phyloP scores from a whole-genome alignment of 805 yeast species.

The Schwanniomyces sp. region DNA sequence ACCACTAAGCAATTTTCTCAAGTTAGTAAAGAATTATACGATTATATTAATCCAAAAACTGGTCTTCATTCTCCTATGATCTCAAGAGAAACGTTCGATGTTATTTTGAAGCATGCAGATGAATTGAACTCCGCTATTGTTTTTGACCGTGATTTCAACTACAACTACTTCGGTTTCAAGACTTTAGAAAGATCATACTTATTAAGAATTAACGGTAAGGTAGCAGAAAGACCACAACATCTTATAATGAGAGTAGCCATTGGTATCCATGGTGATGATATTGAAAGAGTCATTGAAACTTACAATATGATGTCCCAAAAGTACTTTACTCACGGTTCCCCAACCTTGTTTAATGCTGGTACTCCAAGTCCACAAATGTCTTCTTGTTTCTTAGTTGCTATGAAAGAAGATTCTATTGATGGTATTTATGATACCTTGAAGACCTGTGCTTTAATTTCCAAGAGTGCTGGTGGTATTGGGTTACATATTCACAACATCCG shows the following conservation, averaged over 20 bases:
- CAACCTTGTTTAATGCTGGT: conserved; percentile 63
- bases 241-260: conserved; percentile 61
- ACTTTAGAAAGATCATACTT: conserved; percentile 60
- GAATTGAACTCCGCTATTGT: conserved; percentile 47
- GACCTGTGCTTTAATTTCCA: conserved; percentile 61
- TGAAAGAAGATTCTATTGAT: conserved; percentile 63
- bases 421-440: conserved; percentile 62
- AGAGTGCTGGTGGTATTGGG: conserved; percentile 66
- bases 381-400: conserved; percentile 62
- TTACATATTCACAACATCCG: conserved; percentile 61
- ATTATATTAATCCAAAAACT: conserved; percentile 80
- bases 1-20: conserved; percentile 83
- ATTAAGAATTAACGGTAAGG: conserved; percentile 53
- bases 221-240: conserved; percentile 63
- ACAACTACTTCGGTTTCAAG: conserved; percentile 61
- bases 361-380: conserved; percentile 62
- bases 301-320: conserved; percentile 60
- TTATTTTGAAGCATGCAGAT: conserved; percentile 37
- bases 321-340: conserved; percentile 61
- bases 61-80: conserved; percentile 53
- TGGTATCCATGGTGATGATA: conserved; percentile 59
- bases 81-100: conserved; percentile 39
- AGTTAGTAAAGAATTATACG: conserved; percentile 70
- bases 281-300: conserved; percentile 52
- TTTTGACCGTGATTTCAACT: conserved; percentile 51